Base-by-base conservation (phyloP, 805 yeast species). In the Candida schatavii region DNA sequence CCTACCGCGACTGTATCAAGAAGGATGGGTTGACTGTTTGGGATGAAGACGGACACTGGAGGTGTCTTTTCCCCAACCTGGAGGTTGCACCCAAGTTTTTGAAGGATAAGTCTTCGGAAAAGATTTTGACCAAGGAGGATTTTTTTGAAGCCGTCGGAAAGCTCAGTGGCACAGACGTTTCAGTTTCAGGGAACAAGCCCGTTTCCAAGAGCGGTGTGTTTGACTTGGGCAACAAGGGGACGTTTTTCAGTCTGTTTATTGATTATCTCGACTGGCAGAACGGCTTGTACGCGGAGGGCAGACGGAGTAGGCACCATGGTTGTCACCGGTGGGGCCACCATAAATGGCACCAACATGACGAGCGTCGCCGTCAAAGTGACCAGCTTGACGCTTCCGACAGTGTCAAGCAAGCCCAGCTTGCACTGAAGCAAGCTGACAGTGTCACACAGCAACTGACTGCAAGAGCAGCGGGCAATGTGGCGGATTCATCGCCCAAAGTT, bases 1-100 rank as follows among this genome's bases (percentile, higher is more conserved):
- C 78, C 46, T 87, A 81, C 59, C 70, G 75, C 40, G 70, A 76
- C 35, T 91, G 98, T 61, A 51, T 75, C 46, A 76, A 75, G 17
- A 64, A 74, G 27, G 66, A 79, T 6, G 98, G 99, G 3, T 64
- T 75, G 5, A 77, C 88, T 0, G 81, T 80, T 10, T 91, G 97
- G 97, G 95, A 88, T 56, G 64, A 77, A 28, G 71, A 75, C 18
- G 98, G 97, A 0, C 77, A 81, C 60, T 91, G 97, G 97, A 77
- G 90, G 56, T 91, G 98, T 64, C 66, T 91, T 35, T 84, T 90
- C 61, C 96, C 96, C 10, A 72, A 72, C 48, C 45, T 62, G 26
- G 54, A 63, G 61, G 37, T 68, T 46, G 47, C 72, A 51, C 39
- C 68, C 54, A 43, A 57, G 44, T 33, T 66, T 40, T 48, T 68